Base-by-base conservation (phyloP, 345 rosid species). In the Lepidium sativum region DNA sequence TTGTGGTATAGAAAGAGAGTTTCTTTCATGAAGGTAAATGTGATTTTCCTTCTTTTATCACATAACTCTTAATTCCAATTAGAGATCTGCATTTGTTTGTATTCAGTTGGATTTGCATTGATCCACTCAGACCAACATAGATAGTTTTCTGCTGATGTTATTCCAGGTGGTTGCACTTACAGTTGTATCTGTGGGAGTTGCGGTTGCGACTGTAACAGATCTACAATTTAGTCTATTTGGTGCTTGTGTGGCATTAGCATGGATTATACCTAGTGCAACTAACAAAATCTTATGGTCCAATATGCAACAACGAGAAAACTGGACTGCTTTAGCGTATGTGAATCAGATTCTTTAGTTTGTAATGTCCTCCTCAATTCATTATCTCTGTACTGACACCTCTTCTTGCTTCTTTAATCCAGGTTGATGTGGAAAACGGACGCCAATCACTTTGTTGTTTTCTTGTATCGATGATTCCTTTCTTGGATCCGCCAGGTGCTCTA, bases 371-470 rank as follows among this genome's bases (percentile, higher is more conserved):
- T 33, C 3, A 4, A 4, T 29, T 58, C 21, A 41, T 70, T 14
- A 6, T 35, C 17, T 4, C 8, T 58, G 14, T 21, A 21, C 29
- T 16, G 3, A 67, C 54, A 25, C 29, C 34, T n/a, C 21, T 18
- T 29, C 9, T 55, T 64, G 29, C 29, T 50, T 39, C 12, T 25
- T 53, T 63, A 58, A 18, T 47, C 5, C 81, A 94, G 99, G 80
- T 85, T 94, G 68, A 94, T 90, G 97, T 94, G 97, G 99, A 90
- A 82, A 81, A 94, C 97, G 10, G n/a, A 88, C 99, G 0, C 99
- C 99, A 8, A 81, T 94, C 73, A 90, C 96, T 54, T 74, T n/a
- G 90, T 69, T 71, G 84, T 76, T 94, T 86, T 75, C 91, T 94
- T 29, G 85, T 83, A 25, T 64, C 87, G 1, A 72, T 94, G 83